Evolutionary conservation across 116 monocot species (phyloP), one percentile per base, ranked within the genome.

Genomic region (Cymodocea nodosa): DNA sequence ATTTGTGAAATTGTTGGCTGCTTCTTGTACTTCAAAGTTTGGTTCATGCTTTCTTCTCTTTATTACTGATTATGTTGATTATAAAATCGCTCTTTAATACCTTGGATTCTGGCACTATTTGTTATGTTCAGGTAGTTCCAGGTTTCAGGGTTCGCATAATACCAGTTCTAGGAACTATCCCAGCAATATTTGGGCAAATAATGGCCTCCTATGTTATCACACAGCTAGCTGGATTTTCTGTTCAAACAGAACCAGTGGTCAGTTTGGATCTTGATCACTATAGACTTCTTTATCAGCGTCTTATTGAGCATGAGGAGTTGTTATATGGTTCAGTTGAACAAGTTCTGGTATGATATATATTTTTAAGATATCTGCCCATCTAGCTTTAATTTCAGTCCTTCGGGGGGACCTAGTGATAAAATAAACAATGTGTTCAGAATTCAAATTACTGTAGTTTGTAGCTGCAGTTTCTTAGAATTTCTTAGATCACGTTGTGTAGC

Each of bases 111-210:
- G 18, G 17, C 17, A 30, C 36, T 15, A 35, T 30, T 36, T 5
- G 7, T 23, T 56, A 15, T 77, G 64, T 66, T 66, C 85, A 97
- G 95, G 83, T 97, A 72, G 87, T 97, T 57, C 95, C 95, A 81
- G 95, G 95, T 69, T 97, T 97, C 76, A 87, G 95, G 65, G 91
- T 90, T 58, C 90, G 95, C 24, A 88, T 97, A 49, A 90, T 97
- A 50, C 95, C 95, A 57, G 95, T 97, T 63, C 52, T 97, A 71
- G 95, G 95, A 70, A 87, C 95, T 20, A 83, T 97, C 35, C 95
- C 95, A 68, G 95, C 95, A 73, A 87, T 97, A 70, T 97, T 97
- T 77, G 95, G 95, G 17, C 95, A 97, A 78, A 78, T 97, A 64
- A 97, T 97, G 95, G 90, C 95, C 30, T 83, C 95, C 3, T 87